Base-by-base conservation (phyloP, 2,329 filamentous ascomycete genomes). In the Epichloe hybrida region DNA sequence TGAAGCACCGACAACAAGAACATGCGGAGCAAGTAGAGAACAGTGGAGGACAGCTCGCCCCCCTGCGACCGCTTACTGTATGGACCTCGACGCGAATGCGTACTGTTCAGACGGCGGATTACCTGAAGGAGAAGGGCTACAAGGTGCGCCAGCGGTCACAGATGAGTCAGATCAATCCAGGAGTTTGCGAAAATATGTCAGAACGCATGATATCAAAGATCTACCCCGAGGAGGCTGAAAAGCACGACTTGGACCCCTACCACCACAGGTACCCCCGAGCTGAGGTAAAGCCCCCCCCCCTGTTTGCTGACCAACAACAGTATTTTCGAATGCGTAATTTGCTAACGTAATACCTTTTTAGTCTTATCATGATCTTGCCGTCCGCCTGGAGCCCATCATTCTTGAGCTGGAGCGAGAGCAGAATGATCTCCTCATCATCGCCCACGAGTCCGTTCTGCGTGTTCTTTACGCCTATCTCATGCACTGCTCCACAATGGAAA, bases 321-420 rank as follows among this genome's bases (percentile, higher is more conserved):
- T 45, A 21, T 31, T 40, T 31, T 31, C 27, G 27, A 9, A 5
- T 3, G 46, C 5, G 15, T 1, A 12, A 11, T 34, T 21, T 13
- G 36, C 9, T 45, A 31, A 50, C 7, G 3, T 31, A 1, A 21
- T 27, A n/a, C 11, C 9, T 20, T 3, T 12, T 53, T 59, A 95
- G 86, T 97, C 91, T 8, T 98, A 98, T 67, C 93, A 98, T 65
- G 93, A 98, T 63, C 81, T 98, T 42, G 93, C 93, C n/a, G 93
- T 98, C 53, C 87, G 93, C 21, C 81, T 98, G 45, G 93, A 98
- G 65, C 94, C 93, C 40, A 95, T 98, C 61, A 98, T 98, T 62
- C 79, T 98, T 34, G 93, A 98, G 66, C 79, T 98, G 13, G 93
- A 98, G 71, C 84, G 93, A 42, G 93, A 98, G 70, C 88, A 96